Percentiles rank a stretch among this genome's conserved stretches.
These are phyloP conservation scores for Plasmodium vinckei DNA, from an alignment of 169 alveolate species.

Conservation along the genomic window DNA sequence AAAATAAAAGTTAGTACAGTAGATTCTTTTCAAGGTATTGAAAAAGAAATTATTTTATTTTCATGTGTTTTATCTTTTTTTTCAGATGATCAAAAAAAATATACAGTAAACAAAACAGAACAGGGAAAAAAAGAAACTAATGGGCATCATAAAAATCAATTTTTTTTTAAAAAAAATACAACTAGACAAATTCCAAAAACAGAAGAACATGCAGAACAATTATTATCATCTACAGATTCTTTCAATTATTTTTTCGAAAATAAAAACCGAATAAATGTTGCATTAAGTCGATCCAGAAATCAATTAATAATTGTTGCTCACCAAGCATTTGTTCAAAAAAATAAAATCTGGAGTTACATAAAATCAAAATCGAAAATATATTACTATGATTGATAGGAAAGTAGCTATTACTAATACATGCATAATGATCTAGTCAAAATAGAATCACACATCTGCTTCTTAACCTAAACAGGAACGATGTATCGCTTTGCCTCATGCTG, in stretches of 20 bases:
- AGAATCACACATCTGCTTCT: neutral
- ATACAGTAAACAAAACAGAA: neutral
- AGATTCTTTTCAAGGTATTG: slow-evolving; percentile 76
- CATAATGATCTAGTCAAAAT: neutral
- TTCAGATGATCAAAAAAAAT: neutral
- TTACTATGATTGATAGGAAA: slow-evolving; percentile 23
- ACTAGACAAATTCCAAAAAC: neutral
- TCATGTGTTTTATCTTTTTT: slow-evolving; percentile 31
- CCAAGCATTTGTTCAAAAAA: slow-evolving; percentile 45
- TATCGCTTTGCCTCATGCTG: slow-evolving; percentile 65
- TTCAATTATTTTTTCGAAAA: slow-evolving; percentile 37
- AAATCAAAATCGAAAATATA: slow-evolving; percentile 15
- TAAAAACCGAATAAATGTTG: slow-evolving; percentile 68
- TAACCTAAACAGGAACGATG: slow-evolving; percentile 23
- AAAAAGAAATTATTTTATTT: slow-evolving; percentile 54
- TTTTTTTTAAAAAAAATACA: neutral
- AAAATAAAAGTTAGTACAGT: slow-evolving; percentile 67
- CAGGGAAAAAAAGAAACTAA: no score
- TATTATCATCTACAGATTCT: neutral
- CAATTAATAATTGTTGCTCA: slow-evolving; percentile 75
- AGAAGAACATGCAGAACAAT: neutral
- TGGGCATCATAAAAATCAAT: no score
- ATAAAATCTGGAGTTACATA: slow-evolving; percentile 59
- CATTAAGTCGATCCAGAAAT: slow-evolving; percentile 60
- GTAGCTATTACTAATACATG: neutral